These are phyloP conservation scores for Verticillium nonalfalfae DNA, from an alignment of 2,329 filamentous ascomycete species.

Conservation along the genomic window DNA sequence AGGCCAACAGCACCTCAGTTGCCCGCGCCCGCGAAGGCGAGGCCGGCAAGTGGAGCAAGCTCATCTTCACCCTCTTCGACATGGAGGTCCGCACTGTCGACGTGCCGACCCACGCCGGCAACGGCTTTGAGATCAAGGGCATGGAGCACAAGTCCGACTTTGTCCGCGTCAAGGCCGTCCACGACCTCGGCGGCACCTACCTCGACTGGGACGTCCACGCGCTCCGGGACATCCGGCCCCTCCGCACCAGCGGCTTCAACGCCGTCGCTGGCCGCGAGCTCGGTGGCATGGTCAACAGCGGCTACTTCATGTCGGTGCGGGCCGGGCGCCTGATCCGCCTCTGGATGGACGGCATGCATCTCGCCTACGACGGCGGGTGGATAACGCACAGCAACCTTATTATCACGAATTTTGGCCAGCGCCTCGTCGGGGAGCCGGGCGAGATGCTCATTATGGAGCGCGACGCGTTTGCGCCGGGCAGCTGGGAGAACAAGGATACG, in stretches of 20 bases:
- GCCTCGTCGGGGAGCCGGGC: constrained; percentile 28
- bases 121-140: neutral
- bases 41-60: constrained; percentile 15
- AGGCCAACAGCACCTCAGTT: constrained; percentile 6
- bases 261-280: constrained; percentile 12
- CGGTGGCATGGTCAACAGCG: constrained; percentile 13
- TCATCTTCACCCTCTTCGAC: constrained; percentile 15
- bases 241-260: constrained; percentile 9
- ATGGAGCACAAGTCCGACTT: constrained; percentile 8
- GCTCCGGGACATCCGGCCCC: constrained; percentile 1
- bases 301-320: constrained; percentile 16
- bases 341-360: constrained; percentile 17
- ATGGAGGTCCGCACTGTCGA: constrained; percentile 9
- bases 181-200: constrained; percentile 17
- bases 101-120: neutral
- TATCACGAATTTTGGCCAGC: constrained; percentile 31
- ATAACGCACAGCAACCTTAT: constrained; percentile 19
- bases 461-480: constrained; percentile 16
- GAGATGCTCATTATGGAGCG: constrained; percentile 17
- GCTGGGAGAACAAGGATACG: constrained; percentile 10
- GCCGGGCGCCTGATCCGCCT: constrained; percentile 9
- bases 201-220: constrained; percentile 15
- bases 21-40: constrained; percentile 5
- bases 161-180: constrained; percentile 8
- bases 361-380: constrained; percentile 19